phyloP scores from a whole-genome alignment of 2,329 filamentous ascomycete genomes.

The Ophiostoma triangulosporum region DNA sequence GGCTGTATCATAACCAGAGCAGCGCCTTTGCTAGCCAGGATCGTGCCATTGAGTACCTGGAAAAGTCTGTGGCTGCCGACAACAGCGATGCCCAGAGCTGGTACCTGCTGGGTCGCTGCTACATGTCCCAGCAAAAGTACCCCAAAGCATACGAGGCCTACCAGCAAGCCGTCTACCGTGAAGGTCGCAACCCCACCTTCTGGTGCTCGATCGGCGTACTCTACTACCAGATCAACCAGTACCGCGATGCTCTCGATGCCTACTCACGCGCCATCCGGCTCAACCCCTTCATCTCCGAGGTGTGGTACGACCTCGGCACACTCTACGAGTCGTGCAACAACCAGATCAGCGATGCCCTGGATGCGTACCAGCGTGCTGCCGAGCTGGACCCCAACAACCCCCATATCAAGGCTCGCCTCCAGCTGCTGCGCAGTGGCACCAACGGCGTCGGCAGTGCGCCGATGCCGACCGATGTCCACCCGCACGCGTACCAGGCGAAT shows the following conservation, averaged over 20 bases:
- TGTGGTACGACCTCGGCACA: slow-evolving; percentile 97
- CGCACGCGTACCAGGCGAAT: slow-evolving; percentile 80
- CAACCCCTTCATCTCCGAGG: slow-evolving; percentile 96
- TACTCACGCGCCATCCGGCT: slow-evolving; percentile 93
- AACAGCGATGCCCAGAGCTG: slow-evolving; percentile 94
- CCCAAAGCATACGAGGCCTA: slow-evolving; percentile 98
- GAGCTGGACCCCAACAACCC: slow-evolving; percentile 88
- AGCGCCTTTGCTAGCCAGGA: slow-evolving; percentile 85
- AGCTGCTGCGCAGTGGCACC: slow-evolving; percentile 72
- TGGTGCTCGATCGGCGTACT: slow-evolving; percentile 99
- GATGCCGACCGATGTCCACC: slow-evolving; percentile 91
- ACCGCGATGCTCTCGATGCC: slow-evolving; percentile 91
- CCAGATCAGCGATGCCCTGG: slow-evolving; percentile 88
- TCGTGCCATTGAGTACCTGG: slow-evolving; percentile 88
- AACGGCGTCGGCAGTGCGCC: slow-evolving; percentile 56
- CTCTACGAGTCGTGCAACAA: slow-evolving; percentile 99
- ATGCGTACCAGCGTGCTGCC: slow-evolving; percentile 87
- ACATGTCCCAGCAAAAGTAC: slow-evolving; percentile 99
- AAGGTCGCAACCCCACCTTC: slow-evolving; percentile 94
- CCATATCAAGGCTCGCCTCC: slow-evolving; percentile 89
- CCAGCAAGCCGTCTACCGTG: slow-evolving; percentile 95
- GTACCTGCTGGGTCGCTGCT: slow-evolving; percentile 94
- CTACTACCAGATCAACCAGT: slow-evolving; percentile 99
- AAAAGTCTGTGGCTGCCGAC: slow-evolving; percentile 86
- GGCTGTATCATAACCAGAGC: slow-evolving; percentile 95